A percentile compares a stretch with the other conserved stretches of the same genome.
Conservation (phyloP, 2,329 filamentous ascomycete species). For the Rasamsonia emersonii region DNA sequence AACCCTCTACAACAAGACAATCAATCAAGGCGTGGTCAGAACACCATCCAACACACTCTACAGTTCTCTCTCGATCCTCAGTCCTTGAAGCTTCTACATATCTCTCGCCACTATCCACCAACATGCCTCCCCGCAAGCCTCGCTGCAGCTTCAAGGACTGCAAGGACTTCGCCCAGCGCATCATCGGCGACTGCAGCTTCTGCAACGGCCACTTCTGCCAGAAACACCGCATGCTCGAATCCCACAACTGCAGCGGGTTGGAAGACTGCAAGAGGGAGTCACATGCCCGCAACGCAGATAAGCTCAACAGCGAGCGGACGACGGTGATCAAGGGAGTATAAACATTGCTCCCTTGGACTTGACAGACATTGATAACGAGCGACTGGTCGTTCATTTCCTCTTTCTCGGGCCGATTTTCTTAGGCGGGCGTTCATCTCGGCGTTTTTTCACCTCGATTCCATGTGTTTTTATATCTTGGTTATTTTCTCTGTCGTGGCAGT, state of each 20-base stretch:
- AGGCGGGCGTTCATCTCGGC: too few relatives aligned
- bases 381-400: neutral
- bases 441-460: too few relatives aligned
- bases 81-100: constrained; percentile 3
- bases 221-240: constrained; percentile 87
- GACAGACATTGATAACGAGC: neutral
- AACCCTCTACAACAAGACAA: too few relatives aligned
- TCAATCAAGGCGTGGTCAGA: too few relatives aligned
- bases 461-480: too few relatives aligned
- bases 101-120: constrained; percentile 13
- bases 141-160: constrained; percentile 86
- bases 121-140: constrained; percentile 46
- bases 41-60: constrained; percentile 3
- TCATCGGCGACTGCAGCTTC: constrained; percentile 93
- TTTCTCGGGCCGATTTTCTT: constrained; percentile 1
- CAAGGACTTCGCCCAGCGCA: constrained; percentile 77
- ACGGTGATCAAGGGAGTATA: constrained; percentile 88
- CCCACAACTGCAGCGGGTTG: constrained; percentile 84
- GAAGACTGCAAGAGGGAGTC: constrained; percentile 98
- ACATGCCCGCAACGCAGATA: constrained; percentile 85
- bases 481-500: too few relatives aligned
- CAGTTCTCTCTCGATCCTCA: constrained; percentile 2
- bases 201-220: constrained; percentile 91
- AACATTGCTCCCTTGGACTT: constrained; percentile 4
- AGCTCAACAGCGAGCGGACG: constrained; percentile 86